Conservation (phyloP, 345 rosid species). For the Populus tremula region DNA sequence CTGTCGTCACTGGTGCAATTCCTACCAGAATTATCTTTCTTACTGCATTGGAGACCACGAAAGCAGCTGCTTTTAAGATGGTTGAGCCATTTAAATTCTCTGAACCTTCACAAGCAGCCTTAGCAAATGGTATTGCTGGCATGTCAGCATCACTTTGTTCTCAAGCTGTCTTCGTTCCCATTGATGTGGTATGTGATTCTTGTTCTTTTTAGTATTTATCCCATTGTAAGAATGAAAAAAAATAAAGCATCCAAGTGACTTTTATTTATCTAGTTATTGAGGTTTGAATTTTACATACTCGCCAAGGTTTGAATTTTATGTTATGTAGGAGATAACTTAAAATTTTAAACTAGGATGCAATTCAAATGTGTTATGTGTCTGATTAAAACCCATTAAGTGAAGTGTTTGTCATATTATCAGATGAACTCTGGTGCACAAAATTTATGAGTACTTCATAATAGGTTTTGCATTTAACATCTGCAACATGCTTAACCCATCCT, state of each 20-base stretch:
- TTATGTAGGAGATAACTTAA: background rate
- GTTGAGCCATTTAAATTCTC: constrained; percentile 34
- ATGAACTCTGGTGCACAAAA: background rate
- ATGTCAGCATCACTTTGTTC: constrained; percentile 82
- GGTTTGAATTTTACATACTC: background rate
- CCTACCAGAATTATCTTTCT: constrained; percentile 89
- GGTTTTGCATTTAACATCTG: background rate
- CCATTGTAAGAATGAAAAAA: background rate
- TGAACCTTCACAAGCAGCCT: constrained; percentile 85
- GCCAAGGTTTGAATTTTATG: background rate
- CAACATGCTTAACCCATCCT: background rate
- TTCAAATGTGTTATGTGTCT: background rate
- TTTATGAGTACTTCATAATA: background rate
- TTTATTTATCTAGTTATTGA: background rate
- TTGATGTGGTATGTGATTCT: constrained; percentile 72
- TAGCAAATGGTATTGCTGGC: constrained; percentile 95
- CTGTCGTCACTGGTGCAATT: constrained; percentile 86
- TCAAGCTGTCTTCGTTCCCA: constrained; percentile 89
- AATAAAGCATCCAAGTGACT: background rate
- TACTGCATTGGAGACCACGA: constrained; percentile 85
- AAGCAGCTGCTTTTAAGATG: constrained; percentile 68
- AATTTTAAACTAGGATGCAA: background rate
- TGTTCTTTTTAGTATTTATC: background rate
- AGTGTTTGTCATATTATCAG: background rate
- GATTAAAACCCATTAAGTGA: background rate